phyloP scores from a whole-genome alignment of 1,139 yeast genomes.

The Candida sojae region DNA sequence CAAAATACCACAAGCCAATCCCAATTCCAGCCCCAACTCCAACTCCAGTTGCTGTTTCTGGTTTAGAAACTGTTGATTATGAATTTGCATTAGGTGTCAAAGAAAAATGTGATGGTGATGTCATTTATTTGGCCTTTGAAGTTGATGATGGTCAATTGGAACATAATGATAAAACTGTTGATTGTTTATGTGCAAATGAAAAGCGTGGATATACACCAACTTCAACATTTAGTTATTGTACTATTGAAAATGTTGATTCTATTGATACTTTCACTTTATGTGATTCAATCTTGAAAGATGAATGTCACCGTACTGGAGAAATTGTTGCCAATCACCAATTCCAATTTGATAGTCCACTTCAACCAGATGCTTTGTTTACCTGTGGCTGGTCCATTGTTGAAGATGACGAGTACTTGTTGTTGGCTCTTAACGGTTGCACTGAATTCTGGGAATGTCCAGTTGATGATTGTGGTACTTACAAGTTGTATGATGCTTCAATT shows the following conservation, averaged over 20 bases:
- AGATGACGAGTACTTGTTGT: slow-evolving; percentile 22
- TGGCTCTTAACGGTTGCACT: slow-evolving; percentile 11
- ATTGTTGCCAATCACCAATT: slow-evolving; percentile 49
- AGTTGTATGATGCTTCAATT: slow-evolving; percentile 13
- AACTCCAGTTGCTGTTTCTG: background rate
- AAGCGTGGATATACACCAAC: background rate
- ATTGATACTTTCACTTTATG: slow-evolving; percentile 41
- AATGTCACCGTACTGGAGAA: slow-evolving; percentile 39
- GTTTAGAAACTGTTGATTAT: slow-evolving; percentile 6
- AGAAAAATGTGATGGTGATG: slow-evolving; percentile 6
- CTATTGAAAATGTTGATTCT: background rate
- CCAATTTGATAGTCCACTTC: slow-evolving; percentile 43
- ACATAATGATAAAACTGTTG: background rate
- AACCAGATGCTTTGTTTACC: slow-evolving; percentile 10
- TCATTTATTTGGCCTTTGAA: slow-evolving; percentile 6
- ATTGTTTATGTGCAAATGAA: background rate
- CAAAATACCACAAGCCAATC: background rate
- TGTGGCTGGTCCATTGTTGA: slow-evolving; percentile 18
- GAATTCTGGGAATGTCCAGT: slow-evolving; percentile 39
- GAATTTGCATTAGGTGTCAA: slow-evolving; percentile 11
- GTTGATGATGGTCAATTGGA: slow-evolving; percentile 12
- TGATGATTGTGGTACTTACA: slow-evolving; percentile 27
- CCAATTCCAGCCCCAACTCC: too few species aligned
- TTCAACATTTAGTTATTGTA: background rate
- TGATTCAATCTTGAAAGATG: slow-evolving; percentile 42